Percentiles rank a stretch among this genome's conserved stretches.
Conservation (phyloP, 352 stramenopile species). For the Phytophthora ohioensis region DNA sequence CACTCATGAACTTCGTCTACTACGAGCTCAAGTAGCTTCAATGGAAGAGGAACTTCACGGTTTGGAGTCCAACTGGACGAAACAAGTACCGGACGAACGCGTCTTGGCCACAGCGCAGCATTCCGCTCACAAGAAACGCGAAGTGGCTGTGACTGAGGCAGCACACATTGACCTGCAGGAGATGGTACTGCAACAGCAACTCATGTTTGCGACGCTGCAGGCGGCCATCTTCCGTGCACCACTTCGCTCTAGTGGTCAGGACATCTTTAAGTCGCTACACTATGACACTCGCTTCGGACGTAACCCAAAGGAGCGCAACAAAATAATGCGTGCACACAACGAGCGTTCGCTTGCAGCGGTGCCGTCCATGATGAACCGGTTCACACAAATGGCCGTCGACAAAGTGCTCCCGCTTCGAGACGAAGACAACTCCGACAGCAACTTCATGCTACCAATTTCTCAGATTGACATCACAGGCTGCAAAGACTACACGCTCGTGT, state of each 20-base stretch:
- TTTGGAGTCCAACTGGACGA: slow-evolving; percentile 31
- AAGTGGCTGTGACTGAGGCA: slow-evolving; percentile 16
- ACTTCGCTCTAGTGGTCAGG: slow-evolving; percentile 33
- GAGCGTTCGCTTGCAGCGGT: slow-evolving; percentile 29
- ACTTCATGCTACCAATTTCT: slow-evolving; percentile 28
- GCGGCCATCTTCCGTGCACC: slow-evolving; percentile 33
- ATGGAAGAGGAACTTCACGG: slow-evolving; percentile 44
- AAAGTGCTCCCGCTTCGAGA: slow-evolving; percentile 20
- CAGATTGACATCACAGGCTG: slow-evolving; percentile 46
- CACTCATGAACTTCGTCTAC: slow-evolving; percentile 39
- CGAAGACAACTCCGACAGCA: not conserved
- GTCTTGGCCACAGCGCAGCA: slow-evolving; percentile 25
- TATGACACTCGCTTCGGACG: slow-evolving; percentile 36
- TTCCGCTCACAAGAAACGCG: slow-evolving; percentile 36
- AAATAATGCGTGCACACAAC: slow-evolving; percentile 28
- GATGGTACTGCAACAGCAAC: slow-evolving; percentile 45
- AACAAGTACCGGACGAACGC: slow-evolving; percentile 30
- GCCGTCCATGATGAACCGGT: slow-evolving; percentile 25
- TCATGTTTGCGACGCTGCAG: slow-evolving; percentile 47
- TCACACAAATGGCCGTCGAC: slow-evolving; percentile 33
- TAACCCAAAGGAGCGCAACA: slow-evolving; percentile 15
- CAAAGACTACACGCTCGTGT: slow-evolving; percentile 41
- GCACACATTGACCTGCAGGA: slow-evolving; percentile 31
- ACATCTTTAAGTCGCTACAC: slow-evolving; percentile 37
- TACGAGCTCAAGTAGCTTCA: slow-evolving; percentile 34